phyloP scores from a whole-genome alignment of 2,329 filamentous ascomycete species.

The Diplodia corticola region DNA sequence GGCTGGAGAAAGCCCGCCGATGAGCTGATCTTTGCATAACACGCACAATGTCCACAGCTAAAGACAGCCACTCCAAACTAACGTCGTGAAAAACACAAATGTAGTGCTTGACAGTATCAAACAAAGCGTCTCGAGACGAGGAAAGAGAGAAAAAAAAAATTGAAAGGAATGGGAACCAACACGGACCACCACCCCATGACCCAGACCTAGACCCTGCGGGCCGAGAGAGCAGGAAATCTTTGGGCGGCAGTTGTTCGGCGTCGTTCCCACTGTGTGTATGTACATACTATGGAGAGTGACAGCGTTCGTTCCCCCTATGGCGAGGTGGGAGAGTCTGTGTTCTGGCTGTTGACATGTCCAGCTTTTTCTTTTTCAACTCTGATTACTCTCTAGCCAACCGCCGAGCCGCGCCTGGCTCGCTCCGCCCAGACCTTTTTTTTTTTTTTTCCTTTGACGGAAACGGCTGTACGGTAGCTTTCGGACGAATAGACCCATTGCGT shows the following conservation, averaged over 20 bases:
- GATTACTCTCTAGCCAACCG: neutral
- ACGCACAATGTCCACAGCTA: neutral
- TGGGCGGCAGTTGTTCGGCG: neutral
- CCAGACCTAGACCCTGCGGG: neutral
- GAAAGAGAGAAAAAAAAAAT: neutral
- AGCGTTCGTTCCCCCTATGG: too few relatives aligned
- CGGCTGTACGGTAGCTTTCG: neutral
- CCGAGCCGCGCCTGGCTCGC: neutral
- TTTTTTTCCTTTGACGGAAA: neutral
- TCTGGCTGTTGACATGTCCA: neutral
- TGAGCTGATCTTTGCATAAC: neutral
- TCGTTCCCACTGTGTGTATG: neutral
- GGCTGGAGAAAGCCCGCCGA: neutral
- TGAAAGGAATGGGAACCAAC: neutral
- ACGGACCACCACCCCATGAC: neutral
- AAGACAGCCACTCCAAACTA: neutral
- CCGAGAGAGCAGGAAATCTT: neutral
- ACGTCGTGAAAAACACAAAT: neutral
- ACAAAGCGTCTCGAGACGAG: neutral
- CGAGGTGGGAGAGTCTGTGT: neutral
- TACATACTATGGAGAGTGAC: too few relatives aligned
- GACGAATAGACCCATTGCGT: neutral
- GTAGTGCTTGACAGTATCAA: neutral
- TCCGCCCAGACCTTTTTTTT: neutral
- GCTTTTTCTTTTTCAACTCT: neutral